phyloP scores from a whole-genome alignment of 495 filamentous ascomycete species.

The Monascus purpureus region DNA sequence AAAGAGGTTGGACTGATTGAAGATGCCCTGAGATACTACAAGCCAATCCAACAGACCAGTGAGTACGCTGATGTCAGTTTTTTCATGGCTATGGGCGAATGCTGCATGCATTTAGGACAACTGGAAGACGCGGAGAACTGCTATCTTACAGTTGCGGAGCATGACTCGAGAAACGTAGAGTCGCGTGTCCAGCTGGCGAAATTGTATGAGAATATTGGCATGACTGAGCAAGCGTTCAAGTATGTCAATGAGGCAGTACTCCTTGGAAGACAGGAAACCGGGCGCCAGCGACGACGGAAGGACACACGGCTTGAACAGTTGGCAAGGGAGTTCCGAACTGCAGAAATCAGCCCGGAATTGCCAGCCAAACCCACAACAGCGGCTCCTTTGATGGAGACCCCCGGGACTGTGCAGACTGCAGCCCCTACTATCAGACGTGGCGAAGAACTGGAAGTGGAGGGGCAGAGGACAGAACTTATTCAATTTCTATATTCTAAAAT shows the following conservation, averaged over 20 bases:
- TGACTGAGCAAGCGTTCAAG: constrained; percentile 57
- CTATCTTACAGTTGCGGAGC: constrained; percentile 55
- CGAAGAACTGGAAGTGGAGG: constrained; percentile 20
- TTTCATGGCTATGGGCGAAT: constrained; percentile 59
- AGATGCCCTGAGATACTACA: constrained; percentile 63
- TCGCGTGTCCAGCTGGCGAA: constrained; percentile 63
- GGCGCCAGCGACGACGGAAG: constrained; percentile 19
- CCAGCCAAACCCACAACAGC: constrained; percentile 10
- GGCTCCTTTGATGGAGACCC: constrained; percentile 4
- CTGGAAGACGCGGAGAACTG: constrained; percentile 57
- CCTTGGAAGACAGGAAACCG: constrained; percentile 33
- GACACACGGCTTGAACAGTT: constrained; percentile 31
- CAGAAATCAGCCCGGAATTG: constrained; percentile 5
- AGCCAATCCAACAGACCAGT: constrained; percentile 45
- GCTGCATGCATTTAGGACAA: constrained; percentile 48
- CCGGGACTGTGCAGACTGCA: constrained; percentile 9
- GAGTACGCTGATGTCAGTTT: constrained; percentile 45
- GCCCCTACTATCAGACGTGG: constrained; percentile 6
- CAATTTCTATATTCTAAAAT: constrained; percentile 43
- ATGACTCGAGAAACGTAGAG: constrained; percentile 53
- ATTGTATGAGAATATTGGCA: constrained; percentile 58
- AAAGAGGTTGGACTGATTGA: constrained; percentile 38
- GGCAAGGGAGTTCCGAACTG: constrained; percentile 22
- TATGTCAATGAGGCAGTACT: constrained; percentile 59
- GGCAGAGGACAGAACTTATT: constrained; percentile 34